Evolutionary conservation across 2,329 filamentous ascomycete species (phyloP), one percentile per base, ranked within the genome.

Genomic region (Fusarium compactum): DNA sequence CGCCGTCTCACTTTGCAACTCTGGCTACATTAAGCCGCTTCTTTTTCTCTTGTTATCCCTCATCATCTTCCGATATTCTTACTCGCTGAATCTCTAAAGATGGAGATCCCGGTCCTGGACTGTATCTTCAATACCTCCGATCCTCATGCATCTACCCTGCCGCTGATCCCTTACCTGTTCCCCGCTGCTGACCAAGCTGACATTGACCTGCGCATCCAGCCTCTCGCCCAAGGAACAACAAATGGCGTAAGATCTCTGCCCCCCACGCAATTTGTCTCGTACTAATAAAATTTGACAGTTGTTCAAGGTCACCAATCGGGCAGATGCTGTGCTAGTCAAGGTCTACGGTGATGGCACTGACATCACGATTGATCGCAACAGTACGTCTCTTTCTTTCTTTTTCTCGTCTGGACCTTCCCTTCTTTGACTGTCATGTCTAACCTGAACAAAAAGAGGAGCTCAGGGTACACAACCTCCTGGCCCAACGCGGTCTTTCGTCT

Each of bases 261-360:
- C 22, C 22, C 16, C 30, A 34, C 16, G n/a, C 24, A 18, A 15
- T 2, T 38, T 40, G 30, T 22, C 14, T 25, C 20, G 20, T 44
- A 30, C 71, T 71, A 41, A 65, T 25, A n/a, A n/a, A n/a, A 25
- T 10, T 25, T 43, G 43, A 44, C 32, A 73, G 71, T 54, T 73
- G 20, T 73, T 70, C 71, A 73, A 70, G 16, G 62, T 67, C 15
- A 65, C 40, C 22, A 51, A 41, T 41, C 27, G 27, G 15, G 11
- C 40, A 41, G 48, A 55, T 25, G 60, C 58, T 3, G 70, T 67
- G 16, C 43, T 73, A 12, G 44, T 73, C 57, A 73, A 73, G 30
- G 62, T 73, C 46, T 73, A 73, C 25, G 71, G 71, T 20, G 71
- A 73, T 34, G 71, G 71, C 20, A 73, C 71, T 1, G 58, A 73